A percentile compares a stretch with the other conserved stretches of the same genome.
phyloP scores from a whole-genome alignment of 2,329 filamentous ascomycete genomes.

The Apiospora saccharicola region DNA sequence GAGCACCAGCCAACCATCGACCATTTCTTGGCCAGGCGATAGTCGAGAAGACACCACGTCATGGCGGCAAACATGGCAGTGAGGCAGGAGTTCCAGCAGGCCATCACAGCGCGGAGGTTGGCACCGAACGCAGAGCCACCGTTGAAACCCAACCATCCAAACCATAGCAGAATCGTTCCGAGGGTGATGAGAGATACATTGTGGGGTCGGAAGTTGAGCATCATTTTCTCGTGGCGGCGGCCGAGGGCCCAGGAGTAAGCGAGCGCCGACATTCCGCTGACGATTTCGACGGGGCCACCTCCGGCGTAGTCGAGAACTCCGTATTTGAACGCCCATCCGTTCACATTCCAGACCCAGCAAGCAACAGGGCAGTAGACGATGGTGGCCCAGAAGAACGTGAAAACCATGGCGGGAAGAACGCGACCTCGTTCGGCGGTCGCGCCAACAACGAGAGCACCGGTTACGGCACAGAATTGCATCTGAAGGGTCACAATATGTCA shows the following conservation, averaged over 20 bases:
- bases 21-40: slow-evolving; percentile 92
- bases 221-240: slow-evolving; percentile 97
- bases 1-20: slow-evolving; percentile 80
- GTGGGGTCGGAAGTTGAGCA: slow-evolving; percentile 99
- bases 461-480: slow-evolving; percentile 98
- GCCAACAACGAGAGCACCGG: slow-evolving; percentile 88
- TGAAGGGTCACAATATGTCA: slow-evolving; percentile 45
- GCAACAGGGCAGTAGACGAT: slow-evolving; percentile 96
- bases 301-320: slow-evolving; percentile 97
- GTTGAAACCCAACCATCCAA: slow-evolving; percentile 99
- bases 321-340: slow-evolving; percentile 91
- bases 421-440: slow-evolving; percentile 94
- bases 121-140: slow-evolving; percentile 93
- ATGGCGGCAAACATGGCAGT: slow-evolving; percentile 91
- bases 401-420: slow-evolving; percentile 91
- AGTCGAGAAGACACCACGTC: slow-evolving; percentile 96
- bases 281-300: slow-evolving; percentile 96
- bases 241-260: slow-evolving; percentile 97
- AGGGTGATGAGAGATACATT: slow-evolving; percentile 98
- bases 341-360: slow-evolving; percentile 95
- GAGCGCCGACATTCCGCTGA: slow-evolving; percentile 88
- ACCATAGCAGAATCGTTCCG: slow-evolving; percentile 95
- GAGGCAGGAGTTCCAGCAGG: slow-evolving; percentile 97
- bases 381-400: slow-evolving; percentile 95
- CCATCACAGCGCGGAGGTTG: slow-evolving; percentile 92